A percentile compares a stretch with the other conserved stretches of the same genome.
These are phyloP conservation scores for Fomitopsis betulina DNA, from an alignment of 1,284 basidiomycete genomes.

Conservation along the genomic window DNA sequence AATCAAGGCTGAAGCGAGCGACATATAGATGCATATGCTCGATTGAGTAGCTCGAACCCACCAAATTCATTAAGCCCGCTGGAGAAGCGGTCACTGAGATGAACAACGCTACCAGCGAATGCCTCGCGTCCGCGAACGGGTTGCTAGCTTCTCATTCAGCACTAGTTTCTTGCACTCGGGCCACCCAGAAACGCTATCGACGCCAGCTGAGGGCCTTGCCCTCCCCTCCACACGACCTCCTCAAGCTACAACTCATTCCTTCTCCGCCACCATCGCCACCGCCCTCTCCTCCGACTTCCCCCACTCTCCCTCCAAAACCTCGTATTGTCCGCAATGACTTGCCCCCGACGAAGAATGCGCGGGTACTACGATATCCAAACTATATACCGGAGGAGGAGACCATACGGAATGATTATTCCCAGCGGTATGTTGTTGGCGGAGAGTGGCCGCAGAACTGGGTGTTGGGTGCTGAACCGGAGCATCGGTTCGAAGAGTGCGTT, in stretches of 20 bases:
- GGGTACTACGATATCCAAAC: slow-evolving; percentile 62
- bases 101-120: slow-evolving; percentile 23
- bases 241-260: slow-evolving; percentile 44
- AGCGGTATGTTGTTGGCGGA: slow-evolving; percentile 85
- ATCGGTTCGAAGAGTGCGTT: slow-evolving; percentile 89
- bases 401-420: slow-evolving; percentile 91
- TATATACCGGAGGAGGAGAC: slow-evolving; percentile 92
- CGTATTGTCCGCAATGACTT: slow-evolving; percentile 49
- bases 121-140: slow-evolving; percentile 44
- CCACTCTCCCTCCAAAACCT: slow-evolving; percentile 32
- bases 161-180: slow-evolving; percentile 38
- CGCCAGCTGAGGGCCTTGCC: slow-evolving; percentile 34
- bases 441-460: slow-evolving; percentile 92
- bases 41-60: too few relatives aligned
- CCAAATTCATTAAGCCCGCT: too few relatives aligned
- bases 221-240: slow-evolving; percentile 33
- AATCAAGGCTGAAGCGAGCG: too few relatives aligned
- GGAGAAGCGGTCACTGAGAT: background rate
- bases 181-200: slow-evolving; percentile 37
- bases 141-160: slow-evolving; percentile 45
- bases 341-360: slow-evolving; percentile 65
- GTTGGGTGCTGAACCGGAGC: slow-evolving; percentile 78
- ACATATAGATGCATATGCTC: too few relatives aligned
- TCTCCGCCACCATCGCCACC: slow-evolving; percentile 41
- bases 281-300: slow-evolving; percentile 42